phyloP scores from a whole-genome alignment of 1,139 yeast genomes.

The Sugiyamaella pinicola region DNA sequence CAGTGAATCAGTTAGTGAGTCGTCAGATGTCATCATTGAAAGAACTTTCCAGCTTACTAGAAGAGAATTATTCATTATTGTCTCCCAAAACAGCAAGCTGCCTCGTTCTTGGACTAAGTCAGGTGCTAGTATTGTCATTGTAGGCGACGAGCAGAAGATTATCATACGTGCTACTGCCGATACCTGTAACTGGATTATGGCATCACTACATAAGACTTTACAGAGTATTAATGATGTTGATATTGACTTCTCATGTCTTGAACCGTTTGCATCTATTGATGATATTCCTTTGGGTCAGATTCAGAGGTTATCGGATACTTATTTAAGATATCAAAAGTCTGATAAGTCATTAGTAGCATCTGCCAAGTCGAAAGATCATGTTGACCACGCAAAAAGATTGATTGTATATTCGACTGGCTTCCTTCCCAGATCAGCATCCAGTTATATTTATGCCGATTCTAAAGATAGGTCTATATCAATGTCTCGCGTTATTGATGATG shows the following conservation, averaged over 20 bases:
- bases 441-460: constrained; percentile 29
- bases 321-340: constrained; percentile 31
- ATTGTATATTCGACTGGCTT: constrained; percentile 32
- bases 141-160: constrained; percentile 44
- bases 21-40: constrained; percentile 49
- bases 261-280: constrained; percentile 26
- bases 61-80: constrained; percentile 53
- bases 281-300: constrained; percentile 32
- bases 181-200: constrained; percentile 43
- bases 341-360: constrained; percentile 32
- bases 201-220: constrained; percentile 37
- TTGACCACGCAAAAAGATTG: constrained; percentile 36
- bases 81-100: constrained; percentile 51
- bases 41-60: constrained; percentile 46
- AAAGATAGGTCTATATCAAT: constrained; percentile 25
- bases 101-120: constrained; percentile 55
- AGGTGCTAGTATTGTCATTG: constrained; percentile 56
- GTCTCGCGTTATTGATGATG: constrained; percentile 37
- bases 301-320: constrained; percentile 40
- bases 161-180: constrained; percentile 43
- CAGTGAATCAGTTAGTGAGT: constrained; percentile 41
- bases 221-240: constrained; percentile 28
- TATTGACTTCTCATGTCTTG: constrained; percentile 32
- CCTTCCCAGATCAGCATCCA: constrained; percentile 26
- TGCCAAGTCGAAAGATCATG: constrained; percentile 28